phyloP scores from a whole-genome alignment of 139 green algal species.

The Astrephomene gubernaculifera region DNA sequence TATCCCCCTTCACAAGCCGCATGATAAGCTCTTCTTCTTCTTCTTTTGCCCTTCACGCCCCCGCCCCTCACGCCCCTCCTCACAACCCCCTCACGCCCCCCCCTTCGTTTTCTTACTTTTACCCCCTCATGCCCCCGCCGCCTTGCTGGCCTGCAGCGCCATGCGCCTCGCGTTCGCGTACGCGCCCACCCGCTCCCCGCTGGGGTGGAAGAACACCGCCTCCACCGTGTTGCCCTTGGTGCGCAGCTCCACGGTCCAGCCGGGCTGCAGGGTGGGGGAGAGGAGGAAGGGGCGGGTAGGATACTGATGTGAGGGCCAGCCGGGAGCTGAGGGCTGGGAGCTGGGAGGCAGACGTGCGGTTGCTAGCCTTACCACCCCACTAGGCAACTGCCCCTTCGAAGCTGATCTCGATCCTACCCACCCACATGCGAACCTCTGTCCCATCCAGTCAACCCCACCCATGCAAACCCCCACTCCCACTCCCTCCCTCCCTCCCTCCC shows the following conservation, averaged over 20 bases:
- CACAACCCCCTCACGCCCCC: too few relatives aligned
- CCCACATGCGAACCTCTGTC: not conserved
- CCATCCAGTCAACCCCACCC: not conserved
- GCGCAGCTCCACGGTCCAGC: slow-evolving; percentile 86
- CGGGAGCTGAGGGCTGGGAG: not conserved
- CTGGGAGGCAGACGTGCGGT: not conserved
- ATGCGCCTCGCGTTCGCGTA: slow-evolving; percentile 77
- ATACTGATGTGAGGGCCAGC: not conserved
- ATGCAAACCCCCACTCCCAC: not conserved
- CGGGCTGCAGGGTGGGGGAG: not conserved
- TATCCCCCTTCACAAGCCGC: too few relatives aligned
- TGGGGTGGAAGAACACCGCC: slow-evolving; percentile 87
- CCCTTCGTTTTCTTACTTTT: too few relatives aligned
- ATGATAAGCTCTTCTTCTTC: too few relatives aligned
- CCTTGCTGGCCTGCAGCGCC: slow-evolving; percentile 64
- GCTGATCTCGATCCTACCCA: not conserved
- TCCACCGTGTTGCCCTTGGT: slow-evolving; percentile 77
- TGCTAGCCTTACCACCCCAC: too few relatives aligned
- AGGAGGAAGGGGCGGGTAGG: too few relatives aligned
- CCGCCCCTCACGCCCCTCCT: too few relatives aligned
- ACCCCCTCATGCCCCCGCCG: not conserved
- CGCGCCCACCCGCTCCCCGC: slow-evolving; percentile 69
- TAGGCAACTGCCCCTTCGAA: not conserved
- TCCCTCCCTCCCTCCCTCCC: not conserved
- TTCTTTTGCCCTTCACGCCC: too few relatives aligned